phyloP scores from a whole-genome alignment of 129 eudicot genomes.

The Pseudognaphalium luteoalbum region DNA sequence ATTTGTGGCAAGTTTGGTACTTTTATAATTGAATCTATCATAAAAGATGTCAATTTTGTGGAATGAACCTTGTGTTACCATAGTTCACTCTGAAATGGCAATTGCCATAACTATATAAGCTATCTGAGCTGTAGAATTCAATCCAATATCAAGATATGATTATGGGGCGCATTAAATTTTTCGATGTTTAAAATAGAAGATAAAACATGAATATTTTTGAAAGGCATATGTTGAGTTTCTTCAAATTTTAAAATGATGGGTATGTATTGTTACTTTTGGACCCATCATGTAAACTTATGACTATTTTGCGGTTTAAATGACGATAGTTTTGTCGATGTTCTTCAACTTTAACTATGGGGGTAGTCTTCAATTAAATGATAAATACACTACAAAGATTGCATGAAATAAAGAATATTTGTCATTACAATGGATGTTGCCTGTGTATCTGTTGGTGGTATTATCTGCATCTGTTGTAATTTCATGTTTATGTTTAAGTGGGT shows the following conservation, averaged over 20 bases:
- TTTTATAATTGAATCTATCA: not conserved
- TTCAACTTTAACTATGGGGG: not conserved
- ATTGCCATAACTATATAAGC: not conserved
- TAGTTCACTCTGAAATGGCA: not conserved
- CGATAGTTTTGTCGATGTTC: not conserved
- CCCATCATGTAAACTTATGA: not conserved
- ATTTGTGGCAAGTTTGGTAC: not conserved
- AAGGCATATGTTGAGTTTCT: conserved; percentile 4
- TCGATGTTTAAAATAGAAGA: not conserved
- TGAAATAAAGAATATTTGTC: too few species aligned
- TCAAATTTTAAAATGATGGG: not conserved
- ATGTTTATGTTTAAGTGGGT: not conserved
- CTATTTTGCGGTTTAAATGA: not conserved
- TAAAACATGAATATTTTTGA: conserved; percentile 6
- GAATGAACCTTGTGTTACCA: not conserved
- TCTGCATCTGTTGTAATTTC: not conserved
- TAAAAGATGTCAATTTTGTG: not conserved
- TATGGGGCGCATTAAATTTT: not conserved
- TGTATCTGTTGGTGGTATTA: not conserved
- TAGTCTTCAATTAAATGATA: not conserved
- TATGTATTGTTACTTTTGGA: conserved; percentile 1
- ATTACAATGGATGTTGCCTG: not conserved
- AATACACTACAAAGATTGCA: not conserved
- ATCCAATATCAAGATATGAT: not conserved
- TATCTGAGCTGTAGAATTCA: not conserved